Conservation (phyloP, 2,329 filamentous ascomycete genomes). For the Nannizziopsis arthrosporioides region DNA sequence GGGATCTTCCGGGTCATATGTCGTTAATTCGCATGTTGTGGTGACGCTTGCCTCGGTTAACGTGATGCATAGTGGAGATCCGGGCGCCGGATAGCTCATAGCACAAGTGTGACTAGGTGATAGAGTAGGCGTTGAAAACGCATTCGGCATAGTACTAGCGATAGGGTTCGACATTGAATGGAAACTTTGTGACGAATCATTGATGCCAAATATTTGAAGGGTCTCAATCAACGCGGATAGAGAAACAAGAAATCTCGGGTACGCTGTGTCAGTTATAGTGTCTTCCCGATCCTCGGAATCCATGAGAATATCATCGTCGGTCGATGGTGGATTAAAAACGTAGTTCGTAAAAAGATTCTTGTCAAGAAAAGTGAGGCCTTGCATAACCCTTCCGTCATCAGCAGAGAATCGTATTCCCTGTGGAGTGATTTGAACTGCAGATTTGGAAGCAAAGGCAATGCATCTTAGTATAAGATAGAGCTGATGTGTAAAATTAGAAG, state of each 20-base stretch:
- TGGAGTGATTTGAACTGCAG: constrained; percentile 62
- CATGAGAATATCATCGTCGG: constrained; percentile 15
- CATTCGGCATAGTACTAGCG: constrained; percentile 44
- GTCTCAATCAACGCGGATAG: constrained; percentile 82
- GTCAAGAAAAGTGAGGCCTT: constrained; percentile 79
- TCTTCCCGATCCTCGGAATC: constrained; percentile 28
- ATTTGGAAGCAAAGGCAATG: constrained; percentile 49
- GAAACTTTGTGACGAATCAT: constrained; percentile 40
- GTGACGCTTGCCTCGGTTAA: constrained; percentile 77
- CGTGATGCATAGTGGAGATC: constrained; percentile 69
- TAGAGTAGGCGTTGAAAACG: constrained; percentile 71
- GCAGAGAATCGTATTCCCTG: constrained; percentile 79
- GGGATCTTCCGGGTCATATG: constrained; percentile 68
- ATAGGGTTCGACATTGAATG: constrained; percentile 24
- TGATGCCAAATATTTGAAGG: constrained; percentile 83
- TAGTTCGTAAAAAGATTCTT: constrained; percentile 82
- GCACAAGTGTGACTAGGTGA: constrained; percentile 79
- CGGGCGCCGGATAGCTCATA: constrained; percentile 61
- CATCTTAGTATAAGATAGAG: constrained; percentile 50
- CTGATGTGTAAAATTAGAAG: constrained; percentile 51
- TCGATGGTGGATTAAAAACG: constrained; percentile 46
- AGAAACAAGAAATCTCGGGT: constrained; percentile 73
- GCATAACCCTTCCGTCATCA: constrained; percentile 81
- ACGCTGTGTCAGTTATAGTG: constrained; percentile 29
- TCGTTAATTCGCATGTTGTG: constrained; percentile 80